Evolutionary conservation across 495 filamentous ascomycete genomes (phyloP).

Genomic region (Aspergillus nidulans): DNA sequence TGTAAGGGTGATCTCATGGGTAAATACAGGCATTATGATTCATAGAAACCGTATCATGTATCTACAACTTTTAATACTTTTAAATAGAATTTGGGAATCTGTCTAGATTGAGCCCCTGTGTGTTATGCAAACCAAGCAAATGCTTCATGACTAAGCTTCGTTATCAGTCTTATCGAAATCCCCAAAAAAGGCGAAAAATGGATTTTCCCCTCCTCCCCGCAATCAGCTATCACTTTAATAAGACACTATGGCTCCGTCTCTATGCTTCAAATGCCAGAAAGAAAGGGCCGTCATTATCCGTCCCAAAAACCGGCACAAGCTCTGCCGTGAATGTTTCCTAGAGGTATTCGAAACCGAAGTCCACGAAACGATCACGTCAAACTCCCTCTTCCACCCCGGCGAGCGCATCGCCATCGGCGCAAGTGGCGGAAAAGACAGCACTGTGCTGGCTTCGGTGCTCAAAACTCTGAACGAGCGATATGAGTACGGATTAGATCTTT

Average conservation of each 20-base stretch:
- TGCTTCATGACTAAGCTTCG: slow-evolving; percentile 10
- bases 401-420: slow-evolving; percentile 92
- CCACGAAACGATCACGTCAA: slow-evolving; percentile 81
- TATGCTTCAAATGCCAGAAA: slow-evolving; percentile 71
- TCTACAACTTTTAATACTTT: slow-evolving; percentile 5
- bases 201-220: slow-evolving; percentile 8
- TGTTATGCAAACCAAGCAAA: slow-evolving; percentile 14
- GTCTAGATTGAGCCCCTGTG: background rate
- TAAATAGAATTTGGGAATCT: background rate
- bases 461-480: slow-evolving; percentile 92
- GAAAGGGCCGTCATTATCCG: slow-evolving; percentile 83
- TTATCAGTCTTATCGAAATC: slow-evolving; percentile 8
- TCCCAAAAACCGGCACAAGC: slow-evolving; percentile 87
- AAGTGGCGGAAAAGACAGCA: slow-evolving; percentile 96
- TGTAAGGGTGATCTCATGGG: slow-evolving; percentile 41
- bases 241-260: slow-evolving; percentile 48
- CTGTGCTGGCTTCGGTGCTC: slow-evolving; percentile 87
- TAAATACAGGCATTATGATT: background rate
- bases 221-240: background rate
- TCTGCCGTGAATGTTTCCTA: slow-evolving; percentile 88
- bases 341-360: slow-evolving; percentile 85
- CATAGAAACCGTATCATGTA: slow-evolving; percentile 2
- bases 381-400: slow-evolving; percentile 73
- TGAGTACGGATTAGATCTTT: slow-evolving; percentile 77
- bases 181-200: background rate